Evolutionary conservation across 2,329 filamentous ascomycete genomes (phyloP).

Genomic region (Penicillium sp.): DNA sequence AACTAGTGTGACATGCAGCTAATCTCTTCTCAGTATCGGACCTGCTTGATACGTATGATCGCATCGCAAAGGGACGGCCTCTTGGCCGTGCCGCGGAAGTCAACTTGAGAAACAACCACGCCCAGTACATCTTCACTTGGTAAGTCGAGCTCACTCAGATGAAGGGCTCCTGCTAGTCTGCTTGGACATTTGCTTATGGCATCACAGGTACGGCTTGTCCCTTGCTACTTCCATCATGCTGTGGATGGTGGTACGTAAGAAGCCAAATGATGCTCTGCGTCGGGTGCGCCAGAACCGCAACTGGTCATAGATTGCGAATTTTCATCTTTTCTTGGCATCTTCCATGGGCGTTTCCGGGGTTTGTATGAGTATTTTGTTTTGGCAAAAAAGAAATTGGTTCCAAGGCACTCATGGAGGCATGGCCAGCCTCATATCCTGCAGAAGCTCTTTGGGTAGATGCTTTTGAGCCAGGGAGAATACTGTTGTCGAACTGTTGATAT

Average conservation of each 20-base stretch:
- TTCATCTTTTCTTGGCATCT: conserved; percentile 17
- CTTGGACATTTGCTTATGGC: conserved; percentile 28
- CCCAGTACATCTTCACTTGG: conserved; percentile 99
- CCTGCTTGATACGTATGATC: conserved; percentile 73
- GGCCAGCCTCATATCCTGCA: conserved; percentile 70
- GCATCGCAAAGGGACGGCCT: conserved; percentile 79
- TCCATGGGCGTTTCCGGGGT: conserved; percentile 45
- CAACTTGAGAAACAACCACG: conserved; percentile 92
- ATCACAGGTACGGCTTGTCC: conserved; percentile 77
- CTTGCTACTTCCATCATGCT: conserved; percentile 91
- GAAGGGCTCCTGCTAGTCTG: neutral
- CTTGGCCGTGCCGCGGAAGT: conserved; percentile 88
- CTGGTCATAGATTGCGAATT: conserved; percentile 57
- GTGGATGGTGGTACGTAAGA: conserved; percentile 91
- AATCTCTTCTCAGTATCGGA: conserved; percentile 66
- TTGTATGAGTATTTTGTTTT: conserved; percentile 21
- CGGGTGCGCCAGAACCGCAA: conserved; percentile 76
- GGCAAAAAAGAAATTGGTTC: neutral
- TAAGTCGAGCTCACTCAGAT: conserved; percentile 53
- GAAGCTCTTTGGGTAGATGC: conserved; percentile 77
- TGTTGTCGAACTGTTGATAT: conserved; percentile 71
- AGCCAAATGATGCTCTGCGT: conserved; percentile 70
- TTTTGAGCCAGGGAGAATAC: conserved; percentile 84
- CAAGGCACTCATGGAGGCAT: conserved; percentile 40
- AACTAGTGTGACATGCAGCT: conserved; percentile 12